Evolutionary conservation across 75 land plant species (phyloP).

Genomic region (Pseudotsuga menziesii): DNA sequence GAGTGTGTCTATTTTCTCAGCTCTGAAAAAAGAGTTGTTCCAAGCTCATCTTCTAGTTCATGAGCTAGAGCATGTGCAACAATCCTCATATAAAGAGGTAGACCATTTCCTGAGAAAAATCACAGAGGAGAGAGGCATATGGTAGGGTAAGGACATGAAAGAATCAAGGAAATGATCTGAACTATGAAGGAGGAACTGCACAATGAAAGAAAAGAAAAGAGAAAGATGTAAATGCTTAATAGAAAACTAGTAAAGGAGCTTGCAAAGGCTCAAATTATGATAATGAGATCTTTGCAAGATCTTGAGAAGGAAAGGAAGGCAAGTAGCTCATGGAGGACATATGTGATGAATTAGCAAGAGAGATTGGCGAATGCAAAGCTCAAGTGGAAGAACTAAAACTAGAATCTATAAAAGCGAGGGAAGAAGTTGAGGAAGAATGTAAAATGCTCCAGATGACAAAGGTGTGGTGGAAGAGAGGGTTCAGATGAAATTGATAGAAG

Average conservation of each 20-base stretch:
- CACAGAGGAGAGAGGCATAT: slow-evolving; percentile 65
- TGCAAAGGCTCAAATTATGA: no score
- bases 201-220: no score
- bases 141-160: slow-evolving; percentile 75
- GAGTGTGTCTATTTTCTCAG: no score
- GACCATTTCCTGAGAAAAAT: no score
- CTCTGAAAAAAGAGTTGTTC: no score
- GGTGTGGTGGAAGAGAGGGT: slow-evolving; percentile 99
- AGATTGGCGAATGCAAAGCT: slow-evolving; percentile 86
- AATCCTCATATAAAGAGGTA: slow-evolving; percentile 58
- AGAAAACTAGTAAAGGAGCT: no score
- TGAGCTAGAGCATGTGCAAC: slow-evolving; percentile 30
- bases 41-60: no score
- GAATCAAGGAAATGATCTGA: slow-evolving; percentile 49
- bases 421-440: slow-evolving; percentile 91
- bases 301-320: slow-evolving; percentile 87
- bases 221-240: no score
- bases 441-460: slow-evolving; percentile 98
- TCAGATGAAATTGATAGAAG: no score
- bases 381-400: slow-evolving; percentile 71
- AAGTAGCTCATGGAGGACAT: slow-evolving; percentile 80
- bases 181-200: no score
- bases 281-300: no score
- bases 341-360: slow-evolving; percentile 93
- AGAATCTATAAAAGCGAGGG: slow-evolving; percentile 66